Evolutionary conservation across 2,329 filamentous ascomycete genomes (phyloP).

Genomic region (Pseudogymnoascus sp.): DNA sequence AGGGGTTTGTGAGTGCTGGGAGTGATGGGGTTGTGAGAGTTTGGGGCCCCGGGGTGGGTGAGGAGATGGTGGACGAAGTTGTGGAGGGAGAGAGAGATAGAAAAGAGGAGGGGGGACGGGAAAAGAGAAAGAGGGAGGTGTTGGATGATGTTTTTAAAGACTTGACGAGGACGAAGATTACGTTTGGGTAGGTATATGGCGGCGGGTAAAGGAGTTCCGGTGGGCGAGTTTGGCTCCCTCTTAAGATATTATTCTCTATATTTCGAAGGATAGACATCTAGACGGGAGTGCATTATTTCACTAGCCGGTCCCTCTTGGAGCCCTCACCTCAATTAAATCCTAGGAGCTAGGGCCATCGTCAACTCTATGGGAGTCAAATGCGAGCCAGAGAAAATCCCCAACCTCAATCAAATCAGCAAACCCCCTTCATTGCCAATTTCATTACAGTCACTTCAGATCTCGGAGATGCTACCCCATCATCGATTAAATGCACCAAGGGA

Average conservation of each 20-base stretch:
- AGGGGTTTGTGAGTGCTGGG: constrained; percentile 73
- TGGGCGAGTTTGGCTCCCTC: not conserved
- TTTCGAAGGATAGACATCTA: not conserved
- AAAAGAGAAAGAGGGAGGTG: constrained; percentile 66
- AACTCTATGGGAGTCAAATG: not conserved
- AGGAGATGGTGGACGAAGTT: constrained; percentile 43
- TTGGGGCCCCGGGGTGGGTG: constrained; percentile 59
- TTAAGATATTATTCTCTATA: not conserved
- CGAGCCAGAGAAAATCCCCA: too few species aligned
- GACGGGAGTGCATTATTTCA: not conserved
- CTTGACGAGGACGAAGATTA: constrained; percentile 65
- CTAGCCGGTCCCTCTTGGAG: not conserved
- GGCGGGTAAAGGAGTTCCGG: not conserved
- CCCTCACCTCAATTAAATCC: not conserved
- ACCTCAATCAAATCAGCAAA: too few species aligned
- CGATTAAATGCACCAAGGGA: too few species aligned
- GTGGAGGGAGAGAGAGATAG: constrained; percentile 27
- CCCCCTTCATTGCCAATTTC: too few species aligned
- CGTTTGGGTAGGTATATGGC: constrained; percentile 38
- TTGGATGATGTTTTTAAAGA: constrained; percentile 74
- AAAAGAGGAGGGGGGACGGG: constrained; percentile 41
- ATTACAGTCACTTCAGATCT: too few species aligned
- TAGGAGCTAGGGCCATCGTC: not conserved
- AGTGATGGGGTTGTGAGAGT: constrained; percentile 74
- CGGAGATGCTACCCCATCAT: too few species aligned